Base-by-base conservation (phyloP, 257 asterid species). In the Paraleonurus japonicus region DNA sequence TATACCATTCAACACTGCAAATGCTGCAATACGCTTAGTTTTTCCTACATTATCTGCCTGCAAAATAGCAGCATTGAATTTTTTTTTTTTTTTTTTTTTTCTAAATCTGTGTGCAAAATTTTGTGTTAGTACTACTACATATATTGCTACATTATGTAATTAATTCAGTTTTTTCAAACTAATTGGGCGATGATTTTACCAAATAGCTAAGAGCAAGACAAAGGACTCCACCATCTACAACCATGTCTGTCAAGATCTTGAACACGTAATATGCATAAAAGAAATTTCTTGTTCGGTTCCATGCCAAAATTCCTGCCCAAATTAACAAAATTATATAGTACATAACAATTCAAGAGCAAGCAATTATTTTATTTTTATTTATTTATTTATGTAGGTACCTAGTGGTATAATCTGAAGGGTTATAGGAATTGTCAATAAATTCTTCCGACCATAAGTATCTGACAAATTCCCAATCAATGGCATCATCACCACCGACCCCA, bases 391-490 rank as follows among this genome's bases (percentile, higher is more conserved):
- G 15, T 48, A 19, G 71, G 2, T 73, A 86, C 92, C 79, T 15
- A 73, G 5, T 3, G 92, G 92, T 32, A 87, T 51, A 74, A 84
- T 85, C 71, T 81, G 61, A 5, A 83, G 80, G 30, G 71, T 55
- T 64, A 87, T 23, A 3, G 88, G 92, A 32, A 87, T 41, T 4
- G 83, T 58, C 70, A 87, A 67, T 73, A 85, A 47, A 32, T 71
- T 63, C 76, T 79, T 87, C 72, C 90, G 23, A 23, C 90, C 90
- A 66, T 87, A 81, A 51, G 68, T 66, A 55, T 87, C 90, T 6
- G 92, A 87, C 22, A 85, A 30, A 67, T 83, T 85, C 19, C 92
- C 92, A 35, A 87, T 72, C 64, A 87, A 19, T 4, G 90, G 90
- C 85, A 81, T 87, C 89, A 86, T 59, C 67, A 82, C 60, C 69